phyloP scores from a whole-genome alignment of 1,284 basidiomycete genomes.

The Veloboletus limbatus region DNA sequence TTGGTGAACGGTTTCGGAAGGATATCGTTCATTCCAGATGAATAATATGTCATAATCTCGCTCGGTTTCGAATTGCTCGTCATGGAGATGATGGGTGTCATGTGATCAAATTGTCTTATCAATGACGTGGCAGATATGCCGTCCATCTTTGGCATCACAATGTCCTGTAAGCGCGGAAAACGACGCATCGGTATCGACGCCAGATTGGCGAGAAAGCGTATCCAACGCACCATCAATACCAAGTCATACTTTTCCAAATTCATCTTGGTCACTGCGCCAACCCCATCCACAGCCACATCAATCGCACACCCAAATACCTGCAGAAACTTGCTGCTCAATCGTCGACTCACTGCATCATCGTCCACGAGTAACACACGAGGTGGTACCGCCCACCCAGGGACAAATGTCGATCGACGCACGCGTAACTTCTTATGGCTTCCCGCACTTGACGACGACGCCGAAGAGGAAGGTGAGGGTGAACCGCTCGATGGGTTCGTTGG shows the following conservation, averaged over 20 bases:
- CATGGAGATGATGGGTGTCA: slow-evolving; percentile 97
- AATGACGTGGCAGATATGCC: slow-evolving; percentile 88
- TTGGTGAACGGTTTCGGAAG: slow-evolving; percentile 97
- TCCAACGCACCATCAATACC: slow-evolving; percentile 79
- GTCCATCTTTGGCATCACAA: slow-evolving; percentile 92
- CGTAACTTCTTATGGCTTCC: slow-evolving; percentile 40
- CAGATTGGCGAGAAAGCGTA: slow-evolving; percentile 1
- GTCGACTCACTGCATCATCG: slow-evolving; percentile 90
- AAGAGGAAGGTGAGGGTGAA: slow-evolving; percentile 18
- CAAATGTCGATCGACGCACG: slow-evolving; percentile 73
- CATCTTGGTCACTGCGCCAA: slow-evolving; percentile 96
- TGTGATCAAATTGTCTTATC: slow-evolving; percentile 91
- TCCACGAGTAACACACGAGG: slow-evolving; percentile 90
- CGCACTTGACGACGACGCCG: slow-evolving; percentile 10
- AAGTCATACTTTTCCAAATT: slow-evolving; percentile 93
- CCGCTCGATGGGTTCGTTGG: slow-evolving; percentile 22
- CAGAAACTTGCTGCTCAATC: slow-evolving; percentile 88
- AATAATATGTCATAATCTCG: slow-evolving; percentile 91
- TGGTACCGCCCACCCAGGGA: slow-evolving; percentile 86
- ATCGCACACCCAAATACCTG: slow-evolving; percentile 95
- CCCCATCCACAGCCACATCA: slow-evolving; percentile 91
- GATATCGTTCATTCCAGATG: slow-evolving; percentile 92
- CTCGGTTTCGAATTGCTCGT: slow-evolving; percentile 90
- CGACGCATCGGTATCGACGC: neutral
- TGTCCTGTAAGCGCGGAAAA: slow-evolving; percentile 69